Evolutionary conservation across 2,329 filamentous ascomycete genomes (phyloP), one percentile per base, ranked within the genome.

Genomic region (Diplodia seriata): DNA sequence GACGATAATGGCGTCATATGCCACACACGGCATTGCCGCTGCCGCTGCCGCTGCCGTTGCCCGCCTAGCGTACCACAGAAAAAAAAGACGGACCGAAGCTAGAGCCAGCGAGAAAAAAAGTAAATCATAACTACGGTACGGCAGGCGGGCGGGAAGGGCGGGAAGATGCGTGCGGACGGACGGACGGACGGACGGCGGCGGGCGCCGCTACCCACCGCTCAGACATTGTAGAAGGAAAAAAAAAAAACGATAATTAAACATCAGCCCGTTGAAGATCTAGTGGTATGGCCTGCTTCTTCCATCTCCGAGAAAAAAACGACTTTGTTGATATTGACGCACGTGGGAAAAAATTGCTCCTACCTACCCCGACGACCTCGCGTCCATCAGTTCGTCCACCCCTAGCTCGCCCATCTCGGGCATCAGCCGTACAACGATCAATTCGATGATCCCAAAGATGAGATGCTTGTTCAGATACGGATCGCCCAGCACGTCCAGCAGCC

Each of bases 391-490:
- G 67, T 84, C 83, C 36, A 92, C 86, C 47, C 89, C 88, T 76
- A 87, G 89, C 73, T 92, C 90, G 66, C 85, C 85, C 73, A 98
- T 78, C 81, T 99, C 95, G 4, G 95, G 95, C 75, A 97, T 87
- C 70, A 98, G 79, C 71, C 90, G 88, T 68, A 93, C 86, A n/a
- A 97, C 83, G 2, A 97, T 77, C 68, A 94, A 80, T 80, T 99
- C 95, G 40, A 98, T 81, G 57, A 95, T 84, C 54, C 88, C 85
- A 75, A 97, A 97, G 72, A 97, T 82, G 38, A 98, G 82, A 80
- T 97, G 93, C 81, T 94, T 96, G 81, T 99, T 99, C 80, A 93
- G 90, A 80, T 97, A 97, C 63, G 86, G 84, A 79, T 97, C 93
- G 18, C 86, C 87, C 72, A 97, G 90, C 47, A 94, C 83, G 73